Conservation (phyloP, 441 rosid genomes). For the Metrosideros polymorpha region DNA sequence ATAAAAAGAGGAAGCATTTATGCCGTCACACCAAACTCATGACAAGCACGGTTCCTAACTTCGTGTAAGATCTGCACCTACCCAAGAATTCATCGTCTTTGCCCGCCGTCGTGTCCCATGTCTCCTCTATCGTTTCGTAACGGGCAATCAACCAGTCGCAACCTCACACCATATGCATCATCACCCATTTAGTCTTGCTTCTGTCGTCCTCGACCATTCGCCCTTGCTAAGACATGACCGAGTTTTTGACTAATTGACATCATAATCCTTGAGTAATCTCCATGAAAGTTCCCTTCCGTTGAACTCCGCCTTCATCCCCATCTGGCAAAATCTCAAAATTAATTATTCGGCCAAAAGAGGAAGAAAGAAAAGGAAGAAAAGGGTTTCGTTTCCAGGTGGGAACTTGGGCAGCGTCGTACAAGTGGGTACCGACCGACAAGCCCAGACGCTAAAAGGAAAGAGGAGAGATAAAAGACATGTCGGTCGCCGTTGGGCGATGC, state of each 20-base stretch:
- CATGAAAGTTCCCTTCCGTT: background rate
- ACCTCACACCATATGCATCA: background rate
- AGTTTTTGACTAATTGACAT: background rate
- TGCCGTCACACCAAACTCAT: background rate
- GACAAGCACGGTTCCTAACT: background rate
- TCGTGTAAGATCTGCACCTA: background rate
- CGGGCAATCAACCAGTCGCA: background rate
- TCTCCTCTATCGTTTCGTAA: background rate
- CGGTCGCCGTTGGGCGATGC: background rate
- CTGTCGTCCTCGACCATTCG: no score
- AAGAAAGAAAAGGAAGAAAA: background rate
- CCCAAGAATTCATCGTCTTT: background rate
- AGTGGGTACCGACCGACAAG: background rate
- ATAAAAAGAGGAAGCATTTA: background rate
- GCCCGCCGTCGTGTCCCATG: rapidly evolving
- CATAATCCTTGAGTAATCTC: background rate
- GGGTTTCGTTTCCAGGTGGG: background rate
- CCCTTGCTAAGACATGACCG: no score
- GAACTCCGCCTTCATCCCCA: background rate
- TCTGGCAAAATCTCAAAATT: background rate
- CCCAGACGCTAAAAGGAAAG: background rate
- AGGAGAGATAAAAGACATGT: background rate
- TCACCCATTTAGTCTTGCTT: background rate
- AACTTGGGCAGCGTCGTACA: background rate
- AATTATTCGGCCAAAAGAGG: background rate